Percentiles rank a stretch among this genome's conserved stretches.
These are phyloP conservation scores for Pisolithus sp. DNA, from an alignment of 768 basidiomycete genomes.

Conservation along the genomic window DNA sequence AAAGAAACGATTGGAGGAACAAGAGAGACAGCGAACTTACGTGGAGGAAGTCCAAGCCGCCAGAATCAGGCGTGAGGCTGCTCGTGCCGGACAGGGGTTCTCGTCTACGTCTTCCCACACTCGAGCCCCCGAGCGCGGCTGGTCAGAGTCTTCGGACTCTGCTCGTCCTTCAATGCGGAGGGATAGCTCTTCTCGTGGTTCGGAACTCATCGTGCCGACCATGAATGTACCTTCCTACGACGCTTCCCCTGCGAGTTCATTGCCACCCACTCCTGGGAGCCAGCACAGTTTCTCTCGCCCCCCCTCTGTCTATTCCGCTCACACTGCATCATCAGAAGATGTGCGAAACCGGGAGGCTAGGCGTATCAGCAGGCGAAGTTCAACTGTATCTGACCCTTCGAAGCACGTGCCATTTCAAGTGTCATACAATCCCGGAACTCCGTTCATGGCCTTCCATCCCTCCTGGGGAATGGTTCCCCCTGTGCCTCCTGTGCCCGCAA, in stretches of 20 bases:
- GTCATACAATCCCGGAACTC: conserved; percentile 22
- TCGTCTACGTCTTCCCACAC: conserved; percentile 14
- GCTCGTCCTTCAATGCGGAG: conserved; percentile 19
- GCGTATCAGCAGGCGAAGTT: conserved; percentile 35
- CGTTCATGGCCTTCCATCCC: conserved; percentile 21
- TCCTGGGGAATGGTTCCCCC: conserved; percentile 16
- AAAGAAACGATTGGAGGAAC: conserved; percentile 40
- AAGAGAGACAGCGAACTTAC: conserved; percentile 46
- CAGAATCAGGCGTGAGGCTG: conserved; percentile 52
- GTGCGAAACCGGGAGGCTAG: conserved; percentile 36
- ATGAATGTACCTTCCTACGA: conserved; percentile 28
- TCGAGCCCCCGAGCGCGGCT: conserved; percentile 26
- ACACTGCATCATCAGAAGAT: conserved; percentile 55
- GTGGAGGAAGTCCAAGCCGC: conserved; percentile 57
- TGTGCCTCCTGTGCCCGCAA: conserved; percentile 27
- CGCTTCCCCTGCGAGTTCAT: conserved; percentile 50
- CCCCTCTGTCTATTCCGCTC: conserved; percentile 48
- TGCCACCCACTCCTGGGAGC: conserved; percentile 31
- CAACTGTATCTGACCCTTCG: conserved; percentile 29
- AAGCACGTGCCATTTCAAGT: conserved; percentile 23
- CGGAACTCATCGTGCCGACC: conserved; percentile 37
- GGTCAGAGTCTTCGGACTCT: conserved; percentile 32
- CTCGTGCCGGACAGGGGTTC: conserved; percentile 39
- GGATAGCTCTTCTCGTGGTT: conserved; percentile 34
- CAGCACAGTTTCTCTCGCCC: conserved; percentile 41